Conservation (phyloP, 345 rosid species). For the Salix exigua region DNA sequence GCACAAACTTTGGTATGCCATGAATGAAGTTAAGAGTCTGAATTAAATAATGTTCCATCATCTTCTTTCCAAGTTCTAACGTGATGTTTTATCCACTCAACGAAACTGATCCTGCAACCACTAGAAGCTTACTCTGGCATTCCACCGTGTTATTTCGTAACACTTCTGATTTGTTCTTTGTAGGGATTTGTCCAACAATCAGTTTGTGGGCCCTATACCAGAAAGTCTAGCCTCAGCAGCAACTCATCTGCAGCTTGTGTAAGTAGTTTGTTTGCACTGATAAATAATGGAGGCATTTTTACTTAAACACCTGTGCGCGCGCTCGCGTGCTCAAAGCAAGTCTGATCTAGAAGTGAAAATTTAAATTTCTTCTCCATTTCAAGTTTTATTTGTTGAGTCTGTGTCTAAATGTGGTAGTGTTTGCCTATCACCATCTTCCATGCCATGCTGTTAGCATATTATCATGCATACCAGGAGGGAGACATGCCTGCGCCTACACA, state of each 20-base stretch:
- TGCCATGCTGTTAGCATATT: not conserved
- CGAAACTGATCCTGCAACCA: too few species aligned
- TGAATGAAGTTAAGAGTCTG: not conserved
- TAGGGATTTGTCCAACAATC: constrained; percentile 88
- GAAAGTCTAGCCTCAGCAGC: constrained; percentile 65
- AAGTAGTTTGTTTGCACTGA: constrained; percentile 28
- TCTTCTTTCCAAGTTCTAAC: not conserved
- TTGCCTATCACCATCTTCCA: not conserved
- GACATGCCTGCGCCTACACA: not conserved
- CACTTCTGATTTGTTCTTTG: constrained; percentile 10
- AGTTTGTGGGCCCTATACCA: constrained; percentile 77
- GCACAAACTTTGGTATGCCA: not conserved
- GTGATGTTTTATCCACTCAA: not conserved
- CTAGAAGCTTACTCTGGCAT: not conserved
- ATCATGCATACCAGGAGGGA: not conserved
- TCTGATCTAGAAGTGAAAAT: not conserved
- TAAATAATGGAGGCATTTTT: not conserved
- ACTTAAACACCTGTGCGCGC: not conserved
- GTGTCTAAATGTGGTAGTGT: not conserved
- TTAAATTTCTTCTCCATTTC: not conserved
- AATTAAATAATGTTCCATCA: not conserved
- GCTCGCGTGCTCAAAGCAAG: not conserved
- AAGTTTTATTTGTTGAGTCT: not conserved
- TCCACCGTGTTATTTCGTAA: not conserved
- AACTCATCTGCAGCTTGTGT: constrained; percentile 65